Base-by-base conservation (phyloP, 441 rosid species). In the Populus hybrid region DNA sequence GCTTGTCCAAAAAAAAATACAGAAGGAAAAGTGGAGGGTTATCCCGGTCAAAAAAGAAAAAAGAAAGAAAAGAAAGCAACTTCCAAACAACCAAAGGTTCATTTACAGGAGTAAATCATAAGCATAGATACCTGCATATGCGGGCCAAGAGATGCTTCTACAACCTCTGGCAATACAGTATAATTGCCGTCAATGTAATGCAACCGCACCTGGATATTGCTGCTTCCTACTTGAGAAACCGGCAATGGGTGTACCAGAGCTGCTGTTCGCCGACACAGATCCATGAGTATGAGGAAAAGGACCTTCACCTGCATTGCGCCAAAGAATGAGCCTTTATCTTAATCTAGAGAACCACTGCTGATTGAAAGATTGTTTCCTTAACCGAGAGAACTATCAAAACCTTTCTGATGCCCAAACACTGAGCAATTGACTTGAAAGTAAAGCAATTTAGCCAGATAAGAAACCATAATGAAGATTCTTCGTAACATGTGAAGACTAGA, bases 101-200 rank as follows among this genome's bases (percentile, higher is more conserved):
- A 66, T 46, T 68, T 50, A 64, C 73, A 77, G 75, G 72, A 64
- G 30, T 61, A 67, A 18, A 70, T 28, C 14, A 32, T 9, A 40
- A 20, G 23, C 65, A 75, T 74, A 40, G 71, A 50, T 89, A 94
- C 99, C 99, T 97, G 99, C 98, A 97, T 93, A 81, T 97, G 98
- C 8, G 99, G 99, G 76, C 99, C 99, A 71, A 97, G 97, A 24
- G 99, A 93, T 69, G 99, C 99, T 90, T 94, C 99, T 79, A 97
- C 99, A 76, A 94, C 99, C 88, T 97, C 99, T 1, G 99, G 99
- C 85, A 97, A 89, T 67, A 97, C 99, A 28, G 98, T 97, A 83
- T 97, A 93, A 75, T 93, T 94, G 72, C 99, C 99, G 80, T 97
- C 97, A 75, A 97, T 97, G 79, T 94, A 97, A 83, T 97, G 99